phyloP scores from a whole-genome alignment of 257 asterid genomes.

The Solanum virginianum region DNA sequence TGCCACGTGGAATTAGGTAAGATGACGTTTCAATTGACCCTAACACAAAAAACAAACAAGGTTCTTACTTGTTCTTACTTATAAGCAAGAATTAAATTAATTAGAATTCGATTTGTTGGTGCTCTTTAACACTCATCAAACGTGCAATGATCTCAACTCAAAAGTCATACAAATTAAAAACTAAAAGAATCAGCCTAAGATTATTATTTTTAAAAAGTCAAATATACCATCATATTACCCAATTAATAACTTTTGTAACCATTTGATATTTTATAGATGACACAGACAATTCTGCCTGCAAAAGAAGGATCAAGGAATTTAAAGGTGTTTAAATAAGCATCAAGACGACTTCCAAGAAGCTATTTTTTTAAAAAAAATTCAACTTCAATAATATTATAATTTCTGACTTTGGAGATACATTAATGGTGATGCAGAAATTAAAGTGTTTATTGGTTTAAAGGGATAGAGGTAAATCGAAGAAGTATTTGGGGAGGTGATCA shows the following conservation, averaged over 20 bases:
- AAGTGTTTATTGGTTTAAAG: too few species aligned
- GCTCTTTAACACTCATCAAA: background rate
- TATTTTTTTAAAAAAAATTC: background rate
- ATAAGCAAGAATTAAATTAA: background rate
- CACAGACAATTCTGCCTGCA: slow-evolving; percentile 12
- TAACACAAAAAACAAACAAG: background rate
- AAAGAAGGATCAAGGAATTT: slow-evolving; percentile 15
- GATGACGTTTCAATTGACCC: background rate
- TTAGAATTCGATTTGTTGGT: background rate
- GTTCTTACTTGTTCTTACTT: background rate
- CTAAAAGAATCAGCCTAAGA: background rate
- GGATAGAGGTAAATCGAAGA: too few species aligned
- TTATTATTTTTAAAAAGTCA: background rate
- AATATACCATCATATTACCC: background rate
- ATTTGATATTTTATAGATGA: background rate
- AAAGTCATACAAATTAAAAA: background rate
- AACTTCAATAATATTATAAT: background rate
- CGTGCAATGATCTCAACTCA: background rate
- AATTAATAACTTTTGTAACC: background rate
- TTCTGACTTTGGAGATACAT: slow-evolving; percentile 14
- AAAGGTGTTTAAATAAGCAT: background rate
- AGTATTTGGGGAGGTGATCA: too few species aligned
- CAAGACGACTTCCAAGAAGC: slow-evolving; percentile 27
- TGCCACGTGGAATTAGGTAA: background rate
- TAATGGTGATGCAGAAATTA: background rate